Percentiles rank a stretch among this genome's conserved stretches.
Conservation (phyloP, 371 early-diverging fungal genomes). For the Lichtheimia corymbifera region DNA sequence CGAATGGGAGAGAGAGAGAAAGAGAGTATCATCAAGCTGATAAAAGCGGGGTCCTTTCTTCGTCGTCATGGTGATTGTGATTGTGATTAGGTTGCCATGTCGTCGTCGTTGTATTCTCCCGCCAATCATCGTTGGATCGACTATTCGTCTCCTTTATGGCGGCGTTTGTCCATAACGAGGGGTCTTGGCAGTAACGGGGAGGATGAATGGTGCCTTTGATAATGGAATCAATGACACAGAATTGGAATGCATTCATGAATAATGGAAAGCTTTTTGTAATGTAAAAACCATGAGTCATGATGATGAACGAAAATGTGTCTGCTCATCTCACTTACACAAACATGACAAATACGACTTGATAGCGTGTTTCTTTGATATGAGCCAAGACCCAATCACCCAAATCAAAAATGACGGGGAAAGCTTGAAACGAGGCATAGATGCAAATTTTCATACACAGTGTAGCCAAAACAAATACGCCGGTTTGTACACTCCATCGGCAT, state of each 20-base stretch:
- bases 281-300: constrained; percentile 1
- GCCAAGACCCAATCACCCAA: constrained; percentile 35
- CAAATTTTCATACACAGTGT: constrained; percentile 34
- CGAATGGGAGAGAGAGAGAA: too few relatives aligned
- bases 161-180: too few relatives aligned
- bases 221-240: constrained; percentile 69
- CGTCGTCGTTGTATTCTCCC: too few relatives aligned
- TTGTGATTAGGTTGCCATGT: too few relatives aligned
- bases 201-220: constrained; percentile 35
- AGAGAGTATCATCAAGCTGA: too few relatives aligned
- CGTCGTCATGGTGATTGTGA: too few relatives aligned
- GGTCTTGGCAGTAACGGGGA: too few relatives aligned
- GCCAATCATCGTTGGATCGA: too few relatives aligned
- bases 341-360: constrained; percentile 50
- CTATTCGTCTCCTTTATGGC: too few relatives aligned
- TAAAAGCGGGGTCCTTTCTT: too few relatives aligned
- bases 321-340: constrained; percentile 30
- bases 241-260: constrained; percentile 67
- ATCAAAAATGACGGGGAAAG: constrained; percentile 28
- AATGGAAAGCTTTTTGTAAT: constrained; percentile 45
- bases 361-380: constrained; percentile 24
- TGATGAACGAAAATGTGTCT: background rate
- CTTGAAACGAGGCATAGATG: constrained; percentile 29
- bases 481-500: constrained; percentile 30
- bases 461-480: constrained; percentile 31